Base-by-base conservation (phyloP, 305 asterid genomes). In the Withania somnifera region DNA sequence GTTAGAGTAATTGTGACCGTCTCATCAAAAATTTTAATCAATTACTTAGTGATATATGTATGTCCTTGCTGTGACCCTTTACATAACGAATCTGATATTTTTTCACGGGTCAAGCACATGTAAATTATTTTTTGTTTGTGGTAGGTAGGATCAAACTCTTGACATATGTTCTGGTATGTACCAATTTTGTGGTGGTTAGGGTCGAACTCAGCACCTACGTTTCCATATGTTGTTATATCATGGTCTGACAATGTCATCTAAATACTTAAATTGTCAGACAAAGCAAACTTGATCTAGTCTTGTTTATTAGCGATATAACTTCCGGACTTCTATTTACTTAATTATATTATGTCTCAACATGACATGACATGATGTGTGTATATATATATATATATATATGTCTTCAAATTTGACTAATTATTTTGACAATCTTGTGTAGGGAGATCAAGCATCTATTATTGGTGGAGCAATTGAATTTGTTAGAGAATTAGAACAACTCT, bases 381-480 rank as follows among this genome's bases (percentile, higher is more conserved):
- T n/a, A n/a, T n/a, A n/a, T n/a, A n/a, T 64, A 14, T 32, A 8
- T 64, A 19, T 53, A 28, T 54, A 7, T 56, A 24, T 56, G 40
- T 52, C 57, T 15, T 52, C 22, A 15, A 52, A 47, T 15, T 52
- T 17, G 58, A 52, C 22, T 52, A 4, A 53, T 13, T n/a, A n/a
- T n/a, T n/a, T 60, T 11, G 4, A 47, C 60, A 73, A 24, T 67
- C 0, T 19, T 26, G 7, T 54, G 6, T 63, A 95, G 99, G 98
- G 99, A 50, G 99, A 95, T 87, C 99, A 95, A 87, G 99, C 99
- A 14, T 95, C 99, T 1, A 95, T 95, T 84, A 94, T 95, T 2
- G 99, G 99, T 14, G 98, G 99, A 73, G 99, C 98, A 13, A 96
- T 94, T 0, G 99, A 96, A 85, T 96, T 96, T 56, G 99, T 96